Evolutionary conservation across 352 stramenopile species (phyloP), one percentile per base, ranked within the genome.

Genomic region (Sclerospora graminicola): DNA sequence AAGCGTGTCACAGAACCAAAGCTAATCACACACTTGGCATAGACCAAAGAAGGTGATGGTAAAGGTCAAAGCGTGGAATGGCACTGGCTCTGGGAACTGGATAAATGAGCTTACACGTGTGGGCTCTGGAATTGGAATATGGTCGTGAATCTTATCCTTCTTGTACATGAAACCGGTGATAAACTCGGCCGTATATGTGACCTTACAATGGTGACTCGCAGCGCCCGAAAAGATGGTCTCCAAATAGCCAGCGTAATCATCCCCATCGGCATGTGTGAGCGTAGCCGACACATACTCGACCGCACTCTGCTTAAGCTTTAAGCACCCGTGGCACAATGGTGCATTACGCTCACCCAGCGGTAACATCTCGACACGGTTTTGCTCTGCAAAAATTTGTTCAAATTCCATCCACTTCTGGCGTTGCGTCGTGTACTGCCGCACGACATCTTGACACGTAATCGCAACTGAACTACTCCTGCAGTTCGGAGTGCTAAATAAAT

Each of bases 101-200:
- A 92, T 89, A 47, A 92, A 92, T 11, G 81, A 90, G 54, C 74
- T 89, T 46, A 89, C 78, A 31, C 77, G 73, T 20, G 77, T 92
- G 0, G 81, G 78, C 48, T 92, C 78, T 5, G 81, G 81, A 40
- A 92, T 87, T 32, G 81, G 81, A 42, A 92, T 88, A 50, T 92
- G 81, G 33, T 92, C 81, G 53, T 92, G 81, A 30, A 92, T 89
- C 48, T 92, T 92, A 62, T 92, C 81, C 48, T 92, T 92, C 57
- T 92, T 92, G 78, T 87, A 92, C 60, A 92, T 61, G 45, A 92
- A 92, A 11, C 81, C 81, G 41, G 77, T 87, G 47, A 90, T 83
- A 30, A 84, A 89, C 46, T 92, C 81, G 40, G 89, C 81, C 8
- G 69, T 88, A 21, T 77, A 78, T 37, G 85, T 89, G 18, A 92